Conservation (phyloP, 352 stramenopile genomes). For the Pythium aristosporum region DNA sequence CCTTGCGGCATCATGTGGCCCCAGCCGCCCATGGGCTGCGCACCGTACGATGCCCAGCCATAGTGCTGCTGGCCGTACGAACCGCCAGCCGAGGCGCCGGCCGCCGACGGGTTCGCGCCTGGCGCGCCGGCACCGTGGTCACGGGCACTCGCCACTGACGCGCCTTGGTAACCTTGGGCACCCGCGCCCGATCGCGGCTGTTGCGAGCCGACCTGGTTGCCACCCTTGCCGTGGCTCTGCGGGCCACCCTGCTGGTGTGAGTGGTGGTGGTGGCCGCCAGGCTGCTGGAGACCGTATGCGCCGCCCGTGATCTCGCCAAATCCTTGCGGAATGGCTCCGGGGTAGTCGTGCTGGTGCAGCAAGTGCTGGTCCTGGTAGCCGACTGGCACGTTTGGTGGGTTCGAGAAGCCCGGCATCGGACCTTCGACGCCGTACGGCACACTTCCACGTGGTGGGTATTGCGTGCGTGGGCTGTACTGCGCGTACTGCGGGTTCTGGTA, state of each 20-base stretch:
- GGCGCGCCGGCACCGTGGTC: constrained; percentile 64
- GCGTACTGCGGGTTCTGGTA: constrained; percentile 87
- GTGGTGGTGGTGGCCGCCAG: constrained; percentile 43
- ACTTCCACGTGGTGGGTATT: constrained; percentile 80
- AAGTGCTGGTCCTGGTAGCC: constrained; percentile 85
- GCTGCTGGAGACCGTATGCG: constrained; percentile 66
- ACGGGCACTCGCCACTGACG: constrained; percentile 28
- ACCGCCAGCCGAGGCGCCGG: constrained; percentile 28
- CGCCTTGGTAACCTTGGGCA: constrained; percentile 61
- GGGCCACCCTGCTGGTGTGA: constrained; percentile 40
- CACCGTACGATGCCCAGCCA: constrained; percentile 77
- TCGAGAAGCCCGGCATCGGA: constrained; percentile 77
- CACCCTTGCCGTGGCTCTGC: constrained; percentile 68
- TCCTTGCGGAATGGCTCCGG: constrained; percentile 64
- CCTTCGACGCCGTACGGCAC: constrained; percentile 85
- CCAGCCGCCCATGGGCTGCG: constrained; percentile 72
- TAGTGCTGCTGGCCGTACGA: constrained; percentile 63
- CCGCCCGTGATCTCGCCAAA: constrained; percentile 81
- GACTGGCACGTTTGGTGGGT: constrained; percentile 68
- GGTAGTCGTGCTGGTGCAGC: constrained; percentile 84
- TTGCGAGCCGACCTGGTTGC: constrained; percentile 37
- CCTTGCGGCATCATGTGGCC: constrained; percentile 83
- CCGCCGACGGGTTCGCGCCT: constrained; percentile 60
- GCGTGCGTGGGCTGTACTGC: constrained; percentile 84
- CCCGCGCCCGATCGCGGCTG: constrained; percentile 62